Evolutionary conservation across 805 yeast species (phyloP).

Genomic region (Schwanniomyces vanrijiae): DNA sequence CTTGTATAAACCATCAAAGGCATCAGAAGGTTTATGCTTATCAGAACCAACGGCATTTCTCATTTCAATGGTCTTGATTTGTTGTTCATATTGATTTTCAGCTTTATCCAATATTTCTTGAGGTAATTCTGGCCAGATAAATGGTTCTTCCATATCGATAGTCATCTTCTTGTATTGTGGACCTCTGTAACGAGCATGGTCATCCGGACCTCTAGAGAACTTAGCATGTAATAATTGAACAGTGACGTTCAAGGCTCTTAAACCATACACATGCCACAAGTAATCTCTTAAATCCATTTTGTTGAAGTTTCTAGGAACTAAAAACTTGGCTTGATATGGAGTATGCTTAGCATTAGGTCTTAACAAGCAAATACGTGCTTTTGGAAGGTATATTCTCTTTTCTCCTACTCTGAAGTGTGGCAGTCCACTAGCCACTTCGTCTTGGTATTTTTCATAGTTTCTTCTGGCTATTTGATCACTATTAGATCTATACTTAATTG

Average conservation of each 20-base stretch:
- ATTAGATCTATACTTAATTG: conserved; percentile 35
- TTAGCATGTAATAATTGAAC: conserved; percentile 78
- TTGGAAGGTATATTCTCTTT: conserved; percentile 76
- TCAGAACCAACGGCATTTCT: conserved; percentile 64
- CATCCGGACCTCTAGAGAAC: conserved; percentile 52
- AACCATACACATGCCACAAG: conserved; percentile 83
- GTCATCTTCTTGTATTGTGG: conserved; percentile 95
- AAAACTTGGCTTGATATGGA: conserved; percentile 95
- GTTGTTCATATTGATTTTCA: conserved; percentile 45
- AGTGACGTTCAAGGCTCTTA: conserved; percentile 85
- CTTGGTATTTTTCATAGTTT: conserved; percentile 39
- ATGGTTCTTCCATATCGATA: conserved; percentile 92
- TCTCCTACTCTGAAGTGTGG: conserved; percentile 87
- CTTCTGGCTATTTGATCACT: conserved; percentile 39
- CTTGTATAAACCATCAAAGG: conserved; percentile 69
- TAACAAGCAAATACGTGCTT: conserved; percentile 74
- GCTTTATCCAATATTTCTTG: conserved; percentile 34
- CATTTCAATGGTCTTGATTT: conserved; percentile 52
- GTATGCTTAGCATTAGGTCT: conserved; percentile 96
- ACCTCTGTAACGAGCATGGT: conserved; percentile 69
- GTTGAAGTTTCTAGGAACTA: conserved; percentile 91
- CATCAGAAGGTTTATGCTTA: conserved; percentile 60
- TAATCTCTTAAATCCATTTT: conserved; percentile 94
- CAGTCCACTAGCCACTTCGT: conserved; percentile 57
- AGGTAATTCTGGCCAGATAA: conserved; percentile 81